Percentiles rank a stretch among this genome's conserved stretches.
phyloP scores from a whole-genome alignment of 495 filamentous ascomycete genomes.

The Aspergillus haitiensis region DNA sequence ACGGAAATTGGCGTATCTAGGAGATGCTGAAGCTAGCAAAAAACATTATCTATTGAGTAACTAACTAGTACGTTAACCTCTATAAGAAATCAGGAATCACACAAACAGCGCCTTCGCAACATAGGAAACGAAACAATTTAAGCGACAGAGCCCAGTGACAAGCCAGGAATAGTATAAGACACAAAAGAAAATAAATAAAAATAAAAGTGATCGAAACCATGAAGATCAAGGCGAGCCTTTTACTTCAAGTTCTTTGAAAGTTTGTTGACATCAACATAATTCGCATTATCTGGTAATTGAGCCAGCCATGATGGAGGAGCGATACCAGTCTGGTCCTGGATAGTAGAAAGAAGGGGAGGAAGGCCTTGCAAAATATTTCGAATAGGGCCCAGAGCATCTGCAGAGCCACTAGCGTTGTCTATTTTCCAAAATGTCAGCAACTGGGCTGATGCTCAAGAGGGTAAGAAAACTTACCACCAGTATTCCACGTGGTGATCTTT shows the following conservation, averaged over 20 bases:
- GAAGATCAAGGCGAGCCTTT: too few relatives aligned
- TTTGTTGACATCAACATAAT: not conserved
- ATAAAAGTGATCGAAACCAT: not conserved
- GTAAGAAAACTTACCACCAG: constrained; percentile 45
- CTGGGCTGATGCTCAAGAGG: constrained; percentile 8
- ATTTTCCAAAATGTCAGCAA: constrained; percentile 16
- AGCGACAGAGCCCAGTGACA: too few relatives aligned
- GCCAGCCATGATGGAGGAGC: constrained; percentile 68
- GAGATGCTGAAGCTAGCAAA: too few relatives aligned
- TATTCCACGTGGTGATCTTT: constrained; percentile 89
- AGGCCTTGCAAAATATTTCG: constrained; percentile 70
- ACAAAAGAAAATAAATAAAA: not conserved
- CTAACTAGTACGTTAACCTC: too few relatives aligned
- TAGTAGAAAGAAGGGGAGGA: constrained; percentile 75
- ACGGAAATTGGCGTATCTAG: too few relatives aligned
- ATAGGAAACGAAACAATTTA: too few relatives aligned
- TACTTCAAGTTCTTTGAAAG: constrained; percentile 1
- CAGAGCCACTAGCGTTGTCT: constrained; percentile 32
- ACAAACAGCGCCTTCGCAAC: too few relatives aligned
- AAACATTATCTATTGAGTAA: too few relatives aligned
- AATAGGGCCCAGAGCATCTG: constrained; percentile 50
- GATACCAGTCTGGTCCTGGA: constrained; percentile 83
- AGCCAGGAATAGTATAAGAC: not conserved
- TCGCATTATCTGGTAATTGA: constrained; percentile 40
- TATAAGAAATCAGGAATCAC: too few relatives aligned